These are phyloP conservation scores for Saturnispora zaruensis DNA, from an alignment of 805 yeast species.

Conservation along the genomic window DNA sequence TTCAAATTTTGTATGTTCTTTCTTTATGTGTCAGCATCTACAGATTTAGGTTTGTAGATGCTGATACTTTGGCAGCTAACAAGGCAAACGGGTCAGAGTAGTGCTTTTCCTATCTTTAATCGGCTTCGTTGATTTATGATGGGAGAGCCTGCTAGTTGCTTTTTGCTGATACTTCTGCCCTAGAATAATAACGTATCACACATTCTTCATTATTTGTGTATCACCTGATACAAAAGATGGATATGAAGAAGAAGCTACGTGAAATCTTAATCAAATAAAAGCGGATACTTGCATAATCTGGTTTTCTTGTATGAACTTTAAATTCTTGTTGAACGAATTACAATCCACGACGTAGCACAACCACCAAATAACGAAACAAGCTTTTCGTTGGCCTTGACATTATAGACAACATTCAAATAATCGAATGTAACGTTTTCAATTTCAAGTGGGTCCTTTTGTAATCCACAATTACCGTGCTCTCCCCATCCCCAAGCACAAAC, in stretches of 20 bases:
- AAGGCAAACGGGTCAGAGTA: conserved; percentile 6
- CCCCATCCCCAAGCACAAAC: conserved; percentile 97
- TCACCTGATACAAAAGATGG: conserved; percentile 43
- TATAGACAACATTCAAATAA: conserved; percentile 30
- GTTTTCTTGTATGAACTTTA: neutral
- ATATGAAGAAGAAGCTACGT: conserved; percentile 73
- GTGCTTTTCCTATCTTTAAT: neutral
- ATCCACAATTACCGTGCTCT: conserved; percentile 94
- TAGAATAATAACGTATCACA: conserved; percentile 59
- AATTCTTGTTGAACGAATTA: neutral
- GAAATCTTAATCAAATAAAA: conserved; percentile 35
- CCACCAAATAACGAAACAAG: conserved; percentile 44
- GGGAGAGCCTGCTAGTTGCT: conserved; percentile 2
- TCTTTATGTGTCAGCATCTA: neutral
- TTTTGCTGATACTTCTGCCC: conserved; percentile 49
- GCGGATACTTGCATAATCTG: too few species aligned
- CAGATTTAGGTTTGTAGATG: neutral
- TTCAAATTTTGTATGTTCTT: neutral
- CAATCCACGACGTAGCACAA: conserved; percentile 61
- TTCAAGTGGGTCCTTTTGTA: conserved; percentile 12
- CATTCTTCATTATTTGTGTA: conserved; percentile 66
- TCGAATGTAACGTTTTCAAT: conserved; percentile 30
- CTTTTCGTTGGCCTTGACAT: conserved; percentile 6
- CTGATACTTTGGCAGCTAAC: conserved; percentile 5
- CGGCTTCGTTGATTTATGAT: neutral